These are phyloP conservation scores for Pisolithus tinctorius DNA, from an alignment of 768 basidiomycete species.

Conservation along the genomic window DNA sequence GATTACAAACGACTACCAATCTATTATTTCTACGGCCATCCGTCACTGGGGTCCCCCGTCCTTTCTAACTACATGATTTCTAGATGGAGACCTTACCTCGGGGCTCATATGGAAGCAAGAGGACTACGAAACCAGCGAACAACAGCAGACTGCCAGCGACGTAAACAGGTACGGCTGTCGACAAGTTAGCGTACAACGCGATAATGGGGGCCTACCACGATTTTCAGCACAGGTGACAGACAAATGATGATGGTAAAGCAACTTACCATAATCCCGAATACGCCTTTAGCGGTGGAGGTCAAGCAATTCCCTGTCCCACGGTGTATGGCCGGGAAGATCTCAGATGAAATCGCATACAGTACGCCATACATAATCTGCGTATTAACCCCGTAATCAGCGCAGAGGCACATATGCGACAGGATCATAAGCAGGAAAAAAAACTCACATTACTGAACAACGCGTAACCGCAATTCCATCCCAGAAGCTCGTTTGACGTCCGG, in stretches of 20 bases:
- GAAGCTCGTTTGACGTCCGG: slow-evolving; percentile 54
- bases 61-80: slow-evolving; percentile 2
- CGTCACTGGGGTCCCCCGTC: background rate
- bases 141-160: slow-evolving; percentile 62
- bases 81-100: slow-evolving; percentile 67
- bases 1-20: no score
- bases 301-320: slow-evolving; percentile 69
- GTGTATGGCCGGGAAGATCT: slow-evolving; percentile 67
- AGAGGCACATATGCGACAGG: background rate
- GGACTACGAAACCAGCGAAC: slow-evolving; percentile 48
- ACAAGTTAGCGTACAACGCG: slow-evolving; percentile 59
- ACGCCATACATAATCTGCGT: slow-evolving; percentile 69
- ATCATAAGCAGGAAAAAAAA: background rate
- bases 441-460: slow-evolving; percentile 55
- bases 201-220: slow-evolving; percentile 58
- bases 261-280: slow-evolving; percentile 66
- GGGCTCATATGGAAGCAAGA: slow-evolving; percentile 68
- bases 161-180: slow-evolving; percentile 64
- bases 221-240: background rate
- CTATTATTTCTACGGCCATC: no score
- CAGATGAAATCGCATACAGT: slow-evolving; percentile 61
- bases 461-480: slow-evolving; percentile 80
- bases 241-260: background rate
- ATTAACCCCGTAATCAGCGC: background rate
- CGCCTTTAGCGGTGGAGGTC: slow-evolving; percentile 49